phyloP scores from a whole-genome alignment of 2,329 filamentous ascomycete genomes.

The Aspergillus texensis region DNA sequence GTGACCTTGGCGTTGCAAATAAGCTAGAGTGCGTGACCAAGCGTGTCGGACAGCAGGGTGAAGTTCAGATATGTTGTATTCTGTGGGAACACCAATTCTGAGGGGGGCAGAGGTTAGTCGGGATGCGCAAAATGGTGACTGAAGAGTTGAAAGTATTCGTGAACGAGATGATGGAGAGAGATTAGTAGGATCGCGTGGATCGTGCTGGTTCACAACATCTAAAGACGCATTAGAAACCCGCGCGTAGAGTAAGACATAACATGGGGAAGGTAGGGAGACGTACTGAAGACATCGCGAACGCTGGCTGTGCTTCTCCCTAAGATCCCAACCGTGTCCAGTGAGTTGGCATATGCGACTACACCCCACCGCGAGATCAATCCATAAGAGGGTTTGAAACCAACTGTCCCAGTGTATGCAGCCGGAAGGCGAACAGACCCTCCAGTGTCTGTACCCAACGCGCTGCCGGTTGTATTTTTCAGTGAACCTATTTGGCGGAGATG shows the following conservation, averaged over 20 bases:
- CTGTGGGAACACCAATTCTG: slow-evolving; percentile 63
- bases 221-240: slow-evolving; percentile 19
- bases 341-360: slow-evolving; percentile 90
- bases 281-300: slow-evolving; percentile 56
- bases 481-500: neutral
- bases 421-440: slow-evolving; percentile 86
- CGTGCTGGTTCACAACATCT: slow-evolving; percentile 61
- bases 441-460: slow-evolving; percentile 88
- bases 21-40: slow-evolving; percentile 67
- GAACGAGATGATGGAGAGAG: slow-evolving; percentile 60
- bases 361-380: slow-evolving; percentile 83
- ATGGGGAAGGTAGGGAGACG: slow-evolving; percentile 18
- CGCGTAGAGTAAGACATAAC: too few relatives aligned
- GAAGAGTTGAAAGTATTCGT: slow-evolving; percentile 50
- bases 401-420: slow-evolving; percentile 79
- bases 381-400: slow-evolving; percentile 92
- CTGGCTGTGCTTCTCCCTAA: slow-evolving; percentile 59
- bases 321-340: slow-evolving; percentile 85
- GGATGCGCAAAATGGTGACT: slow-evolving; percentile 23
- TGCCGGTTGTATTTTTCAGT: slow-evolving; percentile 27
- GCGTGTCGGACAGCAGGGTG: slow-evolving; percentile 67
- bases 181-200: slow-evolving; percentile 75
- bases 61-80: slow-evolving; percentile 89
- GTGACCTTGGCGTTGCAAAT: slow-evolving; percentile 67
- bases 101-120: slow-evolving; percentile 36